These are phyloP conservation scores for Schoenoplectus triqueter DNA, from an alignment of 202 grass and related monocot genomes.

Conservation along the genomic window DNA sequence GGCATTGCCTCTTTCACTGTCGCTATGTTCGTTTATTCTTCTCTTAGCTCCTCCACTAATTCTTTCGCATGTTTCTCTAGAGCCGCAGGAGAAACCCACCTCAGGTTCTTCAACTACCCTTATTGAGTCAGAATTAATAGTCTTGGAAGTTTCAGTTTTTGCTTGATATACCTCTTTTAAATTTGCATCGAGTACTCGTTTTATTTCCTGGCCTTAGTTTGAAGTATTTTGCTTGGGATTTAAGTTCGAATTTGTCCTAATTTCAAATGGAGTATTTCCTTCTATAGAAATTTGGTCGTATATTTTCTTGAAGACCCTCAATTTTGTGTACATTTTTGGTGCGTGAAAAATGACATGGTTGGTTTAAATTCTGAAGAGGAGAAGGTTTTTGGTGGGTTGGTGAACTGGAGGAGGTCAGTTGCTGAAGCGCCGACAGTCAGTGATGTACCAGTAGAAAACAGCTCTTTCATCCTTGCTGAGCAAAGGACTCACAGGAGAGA, in stretches of 20 bases:
- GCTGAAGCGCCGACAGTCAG: conserved; percentile 48
- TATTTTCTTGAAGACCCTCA: background rate
- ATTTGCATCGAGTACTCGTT: background rate
- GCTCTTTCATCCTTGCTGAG: conserved; percentile 72
- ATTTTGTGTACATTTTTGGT: background rate
- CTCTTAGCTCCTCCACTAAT: conserved; percentile 18
- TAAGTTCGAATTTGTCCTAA: background rate
- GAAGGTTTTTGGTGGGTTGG: conserved; percentile 10
- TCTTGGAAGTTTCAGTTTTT: background rate
- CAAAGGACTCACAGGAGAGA: conserved; percentile 74
- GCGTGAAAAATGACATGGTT: conserved; percentile 30
- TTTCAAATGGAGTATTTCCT: background rate
- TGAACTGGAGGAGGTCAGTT: conserved; percentile 56
- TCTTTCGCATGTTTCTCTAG: conserved; percentile 8
- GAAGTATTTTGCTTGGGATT: background rate
- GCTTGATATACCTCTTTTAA: background rate
- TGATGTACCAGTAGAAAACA: conserved; percentile 49
- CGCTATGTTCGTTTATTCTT: conserved; percentile 26
- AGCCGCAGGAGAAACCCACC: conserved; percentile 12
- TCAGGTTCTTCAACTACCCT: conserved; percentile 12
- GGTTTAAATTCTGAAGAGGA: conserved; percentile 27
- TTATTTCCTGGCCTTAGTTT: background rate
- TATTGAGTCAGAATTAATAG: background rate
- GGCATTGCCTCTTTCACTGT: conserved; percentile 11
- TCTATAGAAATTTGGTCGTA: background rate